Conservation (phyloP, 2,329 filamentous ascomycete species). For the Fusarium secorum region DNA sequence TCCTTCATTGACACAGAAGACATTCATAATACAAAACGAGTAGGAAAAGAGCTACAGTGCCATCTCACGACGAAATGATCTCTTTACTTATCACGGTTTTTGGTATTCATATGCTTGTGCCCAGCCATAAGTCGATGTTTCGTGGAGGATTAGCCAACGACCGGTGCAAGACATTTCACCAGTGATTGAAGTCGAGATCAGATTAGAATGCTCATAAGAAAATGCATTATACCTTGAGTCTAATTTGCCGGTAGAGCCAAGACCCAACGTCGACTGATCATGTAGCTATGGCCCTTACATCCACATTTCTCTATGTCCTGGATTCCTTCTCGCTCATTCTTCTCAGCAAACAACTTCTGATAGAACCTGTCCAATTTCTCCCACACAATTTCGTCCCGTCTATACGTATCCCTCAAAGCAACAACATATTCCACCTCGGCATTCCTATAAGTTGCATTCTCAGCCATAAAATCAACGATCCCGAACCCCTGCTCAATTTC, state of each 20-base stretch:
- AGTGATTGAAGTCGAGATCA: neutral
- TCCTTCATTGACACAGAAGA: neutral
- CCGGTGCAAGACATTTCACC: rapidly evolving
- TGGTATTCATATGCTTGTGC: neutral
- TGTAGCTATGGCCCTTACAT: neutral
- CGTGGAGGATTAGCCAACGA: neutral
- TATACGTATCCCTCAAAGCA: neutral
- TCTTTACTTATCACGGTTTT: neutral
- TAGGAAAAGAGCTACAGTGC: neutral
- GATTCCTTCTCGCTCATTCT: rapidly evolving
- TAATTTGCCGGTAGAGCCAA: no score
- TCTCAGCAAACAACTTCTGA: neutral
- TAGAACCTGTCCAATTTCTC: neutral
- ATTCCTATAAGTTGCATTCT: neutral
- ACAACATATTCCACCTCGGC: neutral
- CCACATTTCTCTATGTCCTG: rapidly evolving
- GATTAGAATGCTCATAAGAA: neutral
- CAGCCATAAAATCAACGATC: neutral
- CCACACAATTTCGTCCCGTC: neutral
- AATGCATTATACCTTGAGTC: neutral
- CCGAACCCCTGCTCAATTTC: neutral
- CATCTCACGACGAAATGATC: rapidly evolving
- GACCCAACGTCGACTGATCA: no score
- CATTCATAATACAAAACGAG: no score
- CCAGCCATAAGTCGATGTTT: neutral